Base-by-base conservation (phyloP, 202 grass and related monocot species). In the Musa balbisiana region DNA sequence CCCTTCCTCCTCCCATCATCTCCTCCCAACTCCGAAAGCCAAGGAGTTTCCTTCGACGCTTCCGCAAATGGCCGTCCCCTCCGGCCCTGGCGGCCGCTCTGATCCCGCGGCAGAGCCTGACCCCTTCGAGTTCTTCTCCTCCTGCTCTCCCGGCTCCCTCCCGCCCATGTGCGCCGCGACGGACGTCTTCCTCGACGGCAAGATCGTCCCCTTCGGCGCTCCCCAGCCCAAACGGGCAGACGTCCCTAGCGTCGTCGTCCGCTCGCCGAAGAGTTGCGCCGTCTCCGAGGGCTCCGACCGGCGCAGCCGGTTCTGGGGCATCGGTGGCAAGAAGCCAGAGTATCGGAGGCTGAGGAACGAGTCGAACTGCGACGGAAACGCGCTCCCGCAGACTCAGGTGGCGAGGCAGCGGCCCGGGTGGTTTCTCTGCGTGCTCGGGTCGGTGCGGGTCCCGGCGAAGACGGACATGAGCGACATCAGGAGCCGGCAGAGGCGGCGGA, bases 391-490 rank as follows among this genome's bases (percentile, higher is more conserved):
- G 33, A 43, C 4, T 43, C 33, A 43, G 0, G 19, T 27, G 17
- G 29, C 64, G 20, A 17, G 23, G 16, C 50, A 55, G n/a, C 77
- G 19, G 72, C 55, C 85, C 81, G 74, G 87, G 69, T 96, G 92
- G 92, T 81, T 82, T 68, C 68, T 82, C 53, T 83, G 86, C 68
- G 83, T 84, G 60, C 86, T 92, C 72, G 80, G 85, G 52, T 83
- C 87, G 52, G 82, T 89, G 85, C 78, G 85, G 75, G 80, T 84
- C 66, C 92, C 92, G 53, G 64, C 85, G 50, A 85, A 80, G 78
- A 96, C 87, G 89, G 87, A 96, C 69, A 80, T 90, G 81, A 83
- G 67, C 26, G 89, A 96, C 59, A 92, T 96, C 83, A 88, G 82
- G 80, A 86, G 56, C 77, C 85, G 92, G 68, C 78, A 79, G 63